Evolutionary conservation across 768 basidiomycete species (phyloP).

Genomic region (Phaeotremella skinneri): DNA sequence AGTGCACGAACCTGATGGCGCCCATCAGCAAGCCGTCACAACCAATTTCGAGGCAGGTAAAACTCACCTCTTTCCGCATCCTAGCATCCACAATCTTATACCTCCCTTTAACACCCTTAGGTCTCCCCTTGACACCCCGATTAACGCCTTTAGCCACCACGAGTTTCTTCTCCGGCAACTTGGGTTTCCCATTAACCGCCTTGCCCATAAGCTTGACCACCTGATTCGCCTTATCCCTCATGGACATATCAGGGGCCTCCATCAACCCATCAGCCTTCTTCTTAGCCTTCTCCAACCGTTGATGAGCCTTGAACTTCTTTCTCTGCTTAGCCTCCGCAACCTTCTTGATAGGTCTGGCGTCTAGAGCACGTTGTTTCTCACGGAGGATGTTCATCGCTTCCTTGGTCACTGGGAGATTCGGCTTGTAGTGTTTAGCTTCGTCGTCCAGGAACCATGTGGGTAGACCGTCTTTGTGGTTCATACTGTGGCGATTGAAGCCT

Average conservation of each 20-base stretch:
- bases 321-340: constrained; percentile 96
- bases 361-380: constrained; percentile 85
- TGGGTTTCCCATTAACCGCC: constrained; percentile 55
- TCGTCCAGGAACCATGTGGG: constrained; percentile 98
- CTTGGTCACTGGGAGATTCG: constrained; percentile 94
- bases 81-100: constrained; percentile 92
- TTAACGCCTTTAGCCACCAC: constrained; percentile 90
- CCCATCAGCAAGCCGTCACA: constrained; percentile 6
- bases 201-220: constrained; percentile 79
- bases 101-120: constrained; percentile 91
- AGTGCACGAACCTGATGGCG: constrained; percentile 67
- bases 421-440: constrained; percentile 85
- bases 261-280: constrained; percentile 95
- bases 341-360: constrained; percentile 98
- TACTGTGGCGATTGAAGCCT: constrained; percentile 90
- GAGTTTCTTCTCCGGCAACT: constrained; percentile 68
- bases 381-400: constrained; percentile 83
- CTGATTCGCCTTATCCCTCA: constrained; percentile 88
- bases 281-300: constrained; percentile 82
- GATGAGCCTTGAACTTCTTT: constrained; percentile 85
- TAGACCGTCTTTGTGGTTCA: constrained; percentile 85
- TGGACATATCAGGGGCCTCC: constrained; percentile 72
- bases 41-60: constrained; percentile 9
- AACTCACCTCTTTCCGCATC: constrained; percentile 67
- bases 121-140: constrained; percentile 84